Evolutionary conservation across 257 asterid species (phyloP).

Genomic region (Rhazya stricta): DNA sequence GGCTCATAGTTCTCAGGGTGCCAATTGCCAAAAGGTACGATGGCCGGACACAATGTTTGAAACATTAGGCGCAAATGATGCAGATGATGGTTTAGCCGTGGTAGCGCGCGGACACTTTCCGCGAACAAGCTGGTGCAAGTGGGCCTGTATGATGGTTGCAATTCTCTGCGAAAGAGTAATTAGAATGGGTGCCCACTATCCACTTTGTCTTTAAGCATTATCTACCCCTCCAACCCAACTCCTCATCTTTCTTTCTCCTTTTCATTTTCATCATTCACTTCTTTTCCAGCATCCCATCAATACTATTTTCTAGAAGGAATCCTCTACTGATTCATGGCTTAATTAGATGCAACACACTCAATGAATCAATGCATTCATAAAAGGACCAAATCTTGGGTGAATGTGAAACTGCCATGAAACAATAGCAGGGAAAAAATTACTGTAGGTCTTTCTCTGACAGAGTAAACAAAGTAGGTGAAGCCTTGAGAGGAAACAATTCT

Average conservation of each 20-base stretch:
- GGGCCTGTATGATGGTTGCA: conserved; percentile 47
- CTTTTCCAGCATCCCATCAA: conserved; percentile 5
- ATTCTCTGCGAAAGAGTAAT: conserved; percentile 33
- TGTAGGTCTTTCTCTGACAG: neutral
- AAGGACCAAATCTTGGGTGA: too few species aligned
- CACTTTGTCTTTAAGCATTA: conserved; percentile 32
- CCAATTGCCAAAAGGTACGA: neutral
- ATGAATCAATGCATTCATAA: too few species aligned
- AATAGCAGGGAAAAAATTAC: too few species aligned
- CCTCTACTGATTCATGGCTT: neutral
- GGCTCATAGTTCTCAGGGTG: neutral
- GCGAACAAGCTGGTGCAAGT: conserved; percentile 24
- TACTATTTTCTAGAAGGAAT: neutral
- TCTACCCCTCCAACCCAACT: neutral
- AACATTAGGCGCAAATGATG: conserved; percentile 16
- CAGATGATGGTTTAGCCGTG: neutral
- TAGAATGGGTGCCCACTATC: conserved; percentile 44
- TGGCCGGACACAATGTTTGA: conserved; percentile 1
- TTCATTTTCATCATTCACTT: conserved; percentile 9
- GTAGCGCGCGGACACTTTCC: conserved; percentile 13
- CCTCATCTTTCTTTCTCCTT: conserved; percentile 15
- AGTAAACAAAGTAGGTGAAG: neutral
- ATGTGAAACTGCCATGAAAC: neutral
- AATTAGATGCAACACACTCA: neutral
- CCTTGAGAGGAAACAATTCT: neutral